Conservation (phyloP, 176 grass and related monocot genomes). For the Elymus sibiricus region DNA sequence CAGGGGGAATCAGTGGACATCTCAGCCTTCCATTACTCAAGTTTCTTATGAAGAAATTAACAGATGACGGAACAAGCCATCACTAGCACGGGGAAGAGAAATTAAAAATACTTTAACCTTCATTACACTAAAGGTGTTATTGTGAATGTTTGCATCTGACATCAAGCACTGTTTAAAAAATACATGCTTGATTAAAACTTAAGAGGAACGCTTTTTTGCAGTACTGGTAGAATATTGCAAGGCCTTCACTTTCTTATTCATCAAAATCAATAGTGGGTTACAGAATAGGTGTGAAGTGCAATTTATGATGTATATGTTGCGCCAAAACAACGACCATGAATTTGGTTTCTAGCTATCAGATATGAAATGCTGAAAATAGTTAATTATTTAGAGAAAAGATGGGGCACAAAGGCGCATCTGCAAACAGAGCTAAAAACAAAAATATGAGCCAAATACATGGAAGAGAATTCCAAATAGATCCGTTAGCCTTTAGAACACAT, state of each 20-base stretch:
- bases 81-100: not conserved
- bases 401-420: not conserved
- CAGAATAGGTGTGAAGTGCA: not conserved
- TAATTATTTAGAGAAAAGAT: not conserved
- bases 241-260: not conserved
- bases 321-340: not conserved
- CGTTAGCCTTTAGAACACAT: not conserved
- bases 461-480: not conserved
- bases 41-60: not conserved
- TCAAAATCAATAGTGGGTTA: not conserved
- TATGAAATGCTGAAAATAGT: not conserved
- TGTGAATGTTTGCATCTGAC: constrained; percentile 5
- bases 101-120: not conserved
- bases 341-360: not conserved
- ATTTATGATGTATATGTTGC: not conserved
- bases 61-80: not conserved
- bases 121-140: not conserved
- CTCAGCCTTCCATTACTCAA: not conserved
- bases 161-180: not conserved
- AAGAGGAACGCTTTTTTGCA: not conserved
- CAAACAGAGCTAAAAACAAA: not conserved
- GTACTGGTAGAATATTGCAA: not conserved
- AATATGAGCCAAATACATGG: not conserved
- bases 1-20: too few relatives aligned
- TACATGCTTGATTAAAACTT: not conserved